These are phyloP conservation scores for Neonothopanus nambi DNA, from an alignment of 1,284 basidiomycete species.

Conservation along the genomic window DNA sequence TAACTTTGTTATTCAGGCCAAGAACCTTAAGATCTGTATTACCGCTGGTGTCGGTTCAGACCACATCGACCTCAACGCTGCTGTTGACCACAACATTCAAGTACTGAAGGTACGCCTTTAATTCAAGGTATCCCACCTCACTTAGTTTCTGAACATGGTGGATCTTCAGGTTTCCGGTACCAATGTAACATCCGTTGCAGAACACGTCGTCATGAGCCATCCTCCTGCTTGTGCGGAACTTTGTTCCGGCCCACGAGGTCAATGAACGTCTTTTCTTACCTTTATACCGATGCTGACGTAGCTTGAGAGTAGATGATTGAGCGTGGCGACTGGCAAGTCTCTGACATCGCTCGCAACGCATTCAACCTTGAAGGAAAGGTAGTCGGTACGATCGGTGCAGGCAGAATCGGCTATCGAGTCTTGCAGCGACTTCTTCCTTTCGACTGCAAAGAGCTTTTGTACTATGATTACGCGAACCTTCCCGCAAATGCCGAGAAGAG, in stretches of 20 bases:
- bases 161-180: slow-evolving; percentile 65
- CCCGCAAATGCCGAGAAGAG: slow-evolving; percentile 71
- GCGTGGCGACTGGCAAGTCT: slow-evolving; percentile 84
- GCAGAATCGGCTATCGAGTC: slow-evolving; percentile 89
- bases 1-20: slow-evolving; percentile 51
- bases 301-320: slow-evolving; percentile 62
- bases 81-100: slow-evolving; percentile 80
- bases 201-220: slow-evolving; percentile 84
- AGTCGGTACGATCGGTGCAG: slow-evolving; percentile 85
- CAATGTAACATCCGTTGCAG: slow-evolving; percentile 90
- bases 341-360: slow-evolving; percentile 75
- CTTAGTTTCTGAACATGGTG: background rate
- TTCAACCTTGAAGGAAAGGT: slow-evolving; percentile 92
- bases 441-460: slow-evolving; percentile 88
- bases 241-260: slow-evolving; percentile 82
- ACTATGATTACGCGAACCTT: slow-evolving; percentile 88
- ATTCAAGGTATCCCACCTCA: background rate
- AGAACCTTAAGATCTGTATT: slow-evolving; percentile 89
- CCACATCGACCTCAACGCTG: slow-evolving; percentile 89
- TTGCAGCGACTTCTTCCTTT: slow-evolving; percentile 87
- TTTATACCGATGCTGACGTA: background rate
- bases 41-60: slow-evolving; percentile 96
- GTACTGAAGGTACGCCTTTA: slow-evolving; percentile 79
- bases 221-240: slow-evolving; percentile 86
- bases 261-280: slow-evolving; percentile 29